Conservation (phyloP, 441 rosid species). For the Populus hybrid region DNA sequence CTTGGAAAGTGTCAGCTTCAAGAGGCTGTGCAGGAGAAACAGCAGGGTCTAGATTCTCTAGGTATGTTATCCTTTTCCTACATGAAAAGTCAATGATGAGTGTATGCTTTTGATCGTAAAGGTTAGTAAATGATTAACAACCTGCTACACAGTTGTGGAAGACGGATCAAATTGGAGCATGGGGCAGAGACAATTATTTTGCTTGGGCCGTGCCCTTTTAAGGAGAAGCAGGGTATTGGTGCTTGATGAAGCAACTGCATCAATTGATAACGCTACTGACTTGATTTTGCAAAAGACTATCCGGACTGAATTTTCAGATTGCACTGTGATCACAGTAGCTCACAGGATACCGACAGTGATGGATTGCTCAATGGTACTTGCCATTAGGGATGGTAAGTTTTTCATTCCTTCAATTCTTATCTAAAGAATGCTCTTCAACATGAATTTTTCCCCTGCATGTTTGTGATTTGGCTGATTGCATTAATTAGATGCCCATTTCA, state of each 20-base stretch:
- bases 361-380: conserved; percentile 91
- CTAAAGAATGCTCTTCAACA: neutral
- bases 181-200: conserved; percentile 92
- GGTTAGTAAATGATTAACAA: neutral
- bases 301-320: too few species aligned
- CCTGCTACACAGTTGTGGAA: conserved; percentile 52
- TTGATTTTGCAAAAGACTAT: too few species aligned
- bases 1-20: conserved; percentile 84
- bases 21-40: conserved; percentile 77
- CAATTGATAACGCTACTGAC: too few species aligned
- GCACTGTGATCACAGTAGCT: too few species aligned
- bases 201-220: conserved; percentile 66
- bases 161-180: conserved; percentile 98
- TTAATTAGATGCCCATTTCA: neutral
- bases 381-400: conserved; percentile 77
- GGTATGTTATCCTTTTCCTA: conserved; percentile 36
- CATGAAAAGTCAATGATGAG: neutral
- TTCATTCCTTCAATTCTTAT: conserved; percentile 1
- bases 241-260: too few species aligned
- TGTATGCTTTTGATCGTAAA: neutral
- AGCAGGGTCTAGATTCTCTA: too few species aligned
- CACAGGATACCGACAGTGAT: conserved; percentile 93
- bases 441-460: neutral
- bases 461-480: neutral
- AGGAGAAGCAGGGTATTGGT: too few species aligned